Evolutionary conservation across 805 yeast genomes (phyloP), one percentile per base, ranked within the genome.

Genomic region (Brettanomyces anomalus): DNA sequence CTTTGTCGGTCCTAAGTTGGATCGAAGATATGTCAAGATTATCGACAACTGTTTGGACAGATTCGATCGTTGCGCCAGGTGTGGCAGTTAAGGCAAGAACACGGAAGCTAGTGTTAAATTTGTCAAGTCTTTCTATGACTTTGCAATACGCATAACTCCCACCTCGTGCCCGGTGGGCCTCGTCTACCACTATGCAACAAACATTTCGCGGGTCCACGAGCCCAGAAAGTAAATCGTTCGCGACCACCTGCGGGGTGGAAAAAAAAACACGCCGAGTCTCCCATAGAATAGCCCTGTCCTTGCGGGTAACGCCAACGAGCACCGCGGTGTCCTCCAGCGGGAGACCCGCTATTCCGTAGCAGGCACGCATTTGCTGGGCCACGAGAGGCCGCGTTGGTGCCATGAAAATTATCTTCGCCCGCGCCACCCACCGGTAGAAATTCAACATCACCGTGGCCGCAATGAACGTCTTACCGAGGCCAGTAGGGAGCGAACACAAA

Each of bases 321-420:
- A 89, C 84, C 0, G 96, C 94, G 2, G 90, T 85, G 37, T 81
- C 81, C 18, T 73, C 66, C 39, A 79, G 66, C 1, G 94, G 82
- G 17, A 94, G 77, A 3, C 96, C 97, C 0, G 95, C 81, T 14
- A 85, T 79, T 7, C 86, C 82, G 43, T 87, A 71, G 57, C 96
- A 93, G 1, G 97, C 97, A 55, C 83, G 84, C 50, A 90, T 84
- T 62, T 93, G 98, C 63, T 93, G 99, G 1, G 96, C 89, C 5
- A 93, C 97, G 43, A 93, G 69, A 0, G 99, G 99, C 49, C 89
- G 71, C 2, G 99, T 93, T 0, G 99, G 99, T 0, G 99, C 98
- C 81, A 90, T 81, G 60, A 93, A 93, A 1, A 94, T 76, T 50
- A 93, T 77, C 55, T 89, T 93, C 21, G 16, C 37, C 21, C 37